Conservation (phyloP, 1,284 basidiomycete species). For the Chalciporus piperatoides region DNA sequence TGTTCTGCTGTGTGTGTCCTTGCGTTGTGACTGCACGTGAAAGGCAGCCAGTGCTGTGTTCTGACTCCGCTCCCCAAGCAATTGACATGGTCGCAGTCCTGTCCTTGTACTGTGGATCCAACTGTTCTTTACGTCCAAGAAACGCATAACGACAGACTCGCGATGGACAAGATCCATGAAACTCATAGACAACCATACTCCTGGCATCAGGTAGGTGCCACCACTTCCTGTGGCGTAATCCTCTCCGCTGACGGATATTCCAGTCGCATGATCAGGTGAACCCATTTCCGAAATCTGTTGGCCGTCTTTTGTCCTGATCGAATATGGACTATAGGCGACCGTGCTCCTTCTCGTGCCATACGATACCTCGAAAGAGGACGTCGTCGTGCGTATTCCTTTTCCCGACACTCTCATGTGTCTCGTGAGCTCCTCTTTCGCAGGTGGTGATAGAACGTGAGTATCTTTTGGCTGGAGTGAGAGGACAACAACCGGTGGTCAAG, state of each 20-base stretch:
- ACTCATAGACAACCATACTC: conserved; percentile 50
- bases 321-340: conserved; percentile 54
- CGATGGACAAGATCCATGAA: conserved; percentile 29
- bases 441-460: conserved; percentile 67
- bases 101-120: conserved; percentile 6
- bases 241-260: conserved; percentile 19
- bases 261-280: conserved; percentile 67
- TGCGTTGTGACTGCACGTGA: conserved; percentile 31
- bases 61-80: conserved; percentile 32
- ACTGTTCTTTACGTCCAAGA: conserved; percentile 7
- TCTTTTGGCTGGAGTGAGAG: conserved; percentile 66
- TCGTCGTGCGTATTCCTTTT: conserved; percentile 47
- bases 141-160: conserved; percentile 8
- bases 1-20: conserved; percentile 8
- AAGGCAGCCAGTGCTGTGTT: conserved; percentile 23
- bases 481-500: conserved; percentile 67
- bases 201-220: conserved; percentile 53
- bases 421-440: conserved; percentile 34
- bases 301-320: conserved; percentile 19
- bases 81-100: conserved; percentile 21
- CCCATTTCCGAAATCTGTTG: conserved; percentile 11
- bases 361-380: conserved; percentile 64
- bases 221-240: conserved; percentile 16
- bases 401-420: conserved; percentile 1
- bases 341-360: conserved; percentile 70